phyloP scores from a whole-genome alignment of 1,139 yeast species.

The Petasospora rhodanensis region DNA sequence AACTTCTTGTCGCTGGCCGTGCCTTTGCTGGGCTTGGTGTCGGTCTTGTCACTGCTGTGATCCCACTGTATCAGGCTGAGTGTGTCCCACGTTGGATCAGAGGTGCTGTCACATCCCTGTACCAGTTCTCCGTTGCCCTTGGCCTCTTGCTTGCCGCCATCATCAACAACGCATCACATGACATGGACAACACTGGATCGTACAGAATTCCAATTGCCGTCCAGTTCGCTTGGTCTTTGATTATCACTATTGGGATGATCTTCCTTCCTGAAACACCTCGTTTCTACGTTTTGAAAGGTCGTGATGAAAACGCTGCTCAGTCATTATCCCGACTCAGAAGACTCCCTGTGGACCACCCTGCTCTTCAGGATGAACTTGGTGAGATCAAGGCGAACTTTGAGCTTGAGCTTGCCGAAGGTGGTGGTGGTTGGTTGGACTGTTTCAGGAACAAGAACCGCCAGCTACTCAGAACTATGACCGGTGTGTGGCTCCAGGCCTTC shows the following conservation, averaged over 20 bases:
- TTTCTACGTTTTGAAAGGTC: constrained; percentile 46
- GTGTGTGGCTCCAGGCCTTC: constrained; percentile 44
- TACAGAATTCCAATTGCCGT: constrained; percentile 60
- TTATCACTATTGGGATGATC: constrained; percentile 50
- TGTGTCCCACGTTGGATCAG: constrained; percentile 64
- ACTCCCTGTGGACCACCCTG: constrained; percentile 36
- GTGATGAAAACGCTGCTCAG: constrained; percentile 40
- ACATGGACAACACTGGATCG: constrained; percentile 44
- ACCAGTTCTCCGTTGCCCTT: constrained; percentile 62
- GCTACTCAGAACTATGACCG: constrained; percentile 34
- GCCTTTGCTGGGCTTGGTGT: constrained; percentile 64
- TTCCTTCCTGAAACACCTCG: constrained; percentile 68
- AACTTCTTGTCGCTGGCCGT: constrained; percentile 53
- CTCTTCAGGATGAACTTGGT: constrained; percentile 35
- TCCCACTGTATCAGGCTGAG: constrained; percentile 69
- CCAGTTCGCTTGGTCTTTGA: constrained; percentile 50
- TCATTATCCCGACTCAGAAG: constrained; percentile 41
- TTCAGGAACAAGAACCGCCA: constrained; percentile 26
- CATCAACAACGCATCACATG: constrained; percentile 60
- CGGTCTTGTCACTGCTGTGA: constrained; percentile 60
- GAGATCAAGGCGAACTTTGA: constrained; percentile 40
- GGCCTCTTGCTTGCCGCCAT: constrained; percentile 67
- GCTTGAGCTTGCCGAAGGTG: constrained; percentile 34
- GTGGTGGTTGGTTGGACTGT: constrained; percentile 33
- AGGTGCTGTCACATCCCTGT: constrained; percentile 64